phyloP scores from a whole-genome alignment of 148 eudicot species.

The Mesembryanthemum crystallinum region DNA sequence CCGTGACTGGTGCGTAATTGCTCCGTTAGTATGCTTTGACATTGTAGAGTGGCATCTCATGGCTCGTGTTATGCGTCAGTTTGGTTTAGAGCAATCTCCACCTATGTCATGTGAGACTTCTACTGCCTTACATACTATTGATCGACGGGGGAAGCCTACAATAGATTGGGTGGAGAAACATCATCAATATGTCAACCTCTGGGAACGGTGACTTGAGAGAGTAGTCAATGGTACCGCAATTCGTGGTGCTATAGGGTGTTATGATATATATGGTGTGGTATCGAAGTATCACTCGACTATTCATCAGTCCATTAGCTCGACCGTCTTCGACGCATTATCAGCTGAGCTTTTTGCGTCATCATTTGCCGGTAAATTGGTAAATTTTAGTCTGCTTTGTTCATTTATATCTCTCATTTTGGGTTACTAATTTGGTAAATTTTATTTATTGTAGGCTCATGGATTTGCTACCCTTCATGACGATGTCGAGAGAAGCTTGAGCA shows the following conservation, averaged over 20 bases:
- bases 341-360: background rate
- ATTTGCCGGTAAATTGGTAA: background rate
- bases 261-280: conserved; percentile 2
- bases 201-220: background rate
- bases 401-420: too few species aligned
- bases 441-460: too few species aligned
- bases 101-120: background rate
- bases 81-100: background rate
- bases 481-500: too few species aligned
- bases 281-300: background rate
- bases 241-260: too few species aligned
- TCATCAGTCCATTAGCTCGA: background rate
- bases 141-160: background rate
- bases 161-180: background rate
- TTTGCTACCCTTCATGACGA: too few species aligned
- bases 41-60: background rate
- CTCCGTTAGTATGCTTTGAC: background rate
- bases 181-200: background rate
- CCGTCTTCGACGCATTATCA: background rate
- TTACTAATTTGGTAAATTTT: too few species aligned
- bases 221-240: too few species aligned
- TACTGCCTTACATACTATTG: background rate
- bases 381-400: background rate
- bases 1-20: background rate
- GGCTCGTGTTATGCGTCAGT: background rate